Base-by-base conservation (phyloP, 2,329 filamentous ascomycete genomes). In the Tympanopsis confertula region DNA sequence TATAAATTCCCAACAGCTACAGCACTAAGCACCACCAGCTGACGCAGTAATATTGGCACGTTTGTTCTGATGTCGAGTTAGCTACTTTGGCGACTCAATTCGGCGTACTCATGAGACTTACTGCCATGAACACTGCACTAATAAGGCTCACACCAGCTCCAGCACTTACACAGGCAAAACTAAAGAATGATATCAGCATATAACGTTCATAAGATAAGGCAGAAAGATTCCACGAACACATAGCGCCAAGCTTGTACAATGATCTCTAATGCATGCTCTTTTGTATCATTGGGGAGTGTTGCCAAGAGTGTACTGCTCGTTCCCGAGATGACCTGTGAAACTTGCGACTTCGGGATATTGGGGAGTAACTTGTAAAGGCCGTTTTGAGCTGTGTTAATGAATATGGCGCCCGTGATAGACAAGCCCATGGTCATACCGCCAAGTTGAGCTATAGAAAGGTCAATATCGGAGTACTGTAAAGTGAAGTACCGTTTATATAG, bases 341-440 rank as follows among this genome's bases (percentile, higher is more conserved):
- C 43, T 10, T 44, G 43, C 2, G 44, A 44, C 10, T 44, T 36
- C 2, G 50, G 44, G 3, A 47, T 45, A 7, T 47, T 40, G 4
- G 45, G 48, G 2, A 55, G 39, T 14, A 46, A 38, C 5, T 41
- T 38, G 2, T 41, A 37, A 19, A 61, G 41, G 14, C 49, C 46
- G 3, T 44, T 46, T 24, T 49, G 41, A 0, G 52, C 47, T n/a
- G 45, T 43, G 38, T 56, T 58, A 35, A 59, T 40, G 47, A 56
- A 59, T 14, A 57, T 51, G 0, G 48, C 44, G 13, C 51, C 53
- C 14, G 51, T 48, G 33, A 56, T 55, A 7, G 50, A 45, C 13
- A 57, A 42, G 2, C 47, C 47, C 38, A 57, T 47, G 5, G 53
- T 48, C 14, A 47, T 44, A 18, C 51, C 51, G 17, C 43, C 44